Base-by-base conservation (phyloP, 441 rosid genomes). In the Isatis lusitanica region DNA sequence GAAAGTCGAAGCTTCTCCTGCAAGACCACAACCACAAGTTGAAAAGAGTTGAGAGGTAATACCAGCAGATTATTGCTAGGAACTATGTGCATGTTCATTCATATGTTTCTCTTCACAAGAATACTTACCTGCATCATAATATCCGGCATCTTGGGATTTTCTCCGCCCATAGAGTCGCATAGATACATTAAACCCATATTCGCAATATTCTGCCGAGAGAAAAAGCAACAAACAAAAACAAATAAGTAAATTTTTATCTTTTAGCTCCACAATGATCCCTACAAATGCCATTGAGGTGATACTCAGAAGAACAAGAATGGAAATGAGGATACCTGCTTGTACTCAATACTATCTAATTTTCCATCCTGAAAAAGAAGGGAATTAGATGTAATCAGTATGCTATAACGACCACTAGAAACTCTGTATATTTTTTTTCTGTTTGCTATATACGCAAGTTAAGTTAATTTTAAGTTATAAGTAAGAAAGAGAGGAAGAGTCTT, bases 1-100 rank as follows among this genome's bases (percentile, higher is more conserved):
- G 92, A 83, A 51, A 81, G 79, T 71, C 85, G 88, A 76, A 86
- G 82, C 74, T 85, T 85, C 62, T 88, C 93, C 98, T 95, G 85
- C 72, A 81, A 82, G 58, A 79, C 51, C 61, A 76, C 30, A 21
- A 79, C 51, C 61, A 76, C 30, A 21, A 66, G 30, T 18, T 33
- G 60, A 36, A 35, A 31, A 73, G 57, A 59, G 31, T 48, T 11
- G 4, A 56, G 13, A 64, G 48, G 56, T 31, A 42, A 61, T 33
- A 58, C 67, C 36, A 47, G 5, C 28, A 75, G 7, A 69, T 39
- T 17, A 35, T 24, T 55, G 24, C 4, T 36, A 24, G 4, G 59
- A 46, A 33, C 47, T 18, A 50, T 50, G 31, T 30, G 24, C 30
- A 42, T 58, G 13, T 9, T 16, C 51, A 66, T 58, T 55, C 68